Evolutionary conservation across 257 asterid genomes (phyloP), one percentile per base, ranked within the genome.

Genomic region (Solanum arcanum): DNA sequence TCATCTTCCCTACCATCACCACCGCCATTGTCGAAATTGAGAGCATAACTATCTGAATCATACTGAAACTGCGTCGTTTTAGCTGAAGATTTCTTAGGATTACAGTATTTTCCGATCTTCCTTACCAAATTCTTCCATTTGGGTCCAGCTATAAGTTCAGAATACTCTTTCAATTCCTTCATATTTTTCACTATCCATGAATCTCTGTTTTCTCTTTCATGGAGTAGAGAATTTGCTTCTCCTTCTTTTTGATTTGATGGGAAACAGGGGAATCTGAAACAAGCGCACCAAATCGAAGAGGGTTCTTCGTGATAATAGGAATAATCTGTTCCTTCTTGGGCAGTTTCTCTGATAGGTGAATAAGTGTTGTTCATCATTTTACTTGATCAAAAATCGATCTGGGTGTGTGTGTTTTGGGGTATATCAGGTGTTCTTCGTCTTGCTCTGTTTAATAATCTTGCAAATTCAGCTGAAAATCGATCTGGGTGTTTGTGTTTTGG

Each of bases 21-120:
- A 16, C 35, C 90, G n/a, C 86, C 91, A 16, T 90, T 90, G 21
- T 87, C 91, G 47, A 93, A 93, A 31, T 93, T 93, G 18, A 93
- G 91, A 10, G 94, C 94, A 42, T 93, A 93, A 73, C 94, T 90
- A 78, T 90, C 91, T 42, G 96, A 93, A 59, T 94, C 91, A 47
- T 93, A 93, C 86, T 88, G 95, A 76, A 90, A 90, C 88, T 88
- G 92, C 62, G 89, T 86, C 60, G 88, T 76, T 81, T 88, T 75
- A 13, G 74, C 74, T 29, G 75, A 14, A 14, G 86, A 60, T 5
- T 62, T 92, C 78, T 49, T 87, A n/a, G 86, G 88, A 2, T 73
- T 73, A 81, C 88, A 90, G 16, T 91, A 21, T 60, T 83, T 91
- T 31, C 93, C 94, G 3, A 92, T 84, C 25, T 86, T 92, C 27